These are phyloP conservation scores for Beauveria sp. DNA, from an alignment of 2,329 filamentous ascomycete genomes.

Conservation along the genomic window DNA sequence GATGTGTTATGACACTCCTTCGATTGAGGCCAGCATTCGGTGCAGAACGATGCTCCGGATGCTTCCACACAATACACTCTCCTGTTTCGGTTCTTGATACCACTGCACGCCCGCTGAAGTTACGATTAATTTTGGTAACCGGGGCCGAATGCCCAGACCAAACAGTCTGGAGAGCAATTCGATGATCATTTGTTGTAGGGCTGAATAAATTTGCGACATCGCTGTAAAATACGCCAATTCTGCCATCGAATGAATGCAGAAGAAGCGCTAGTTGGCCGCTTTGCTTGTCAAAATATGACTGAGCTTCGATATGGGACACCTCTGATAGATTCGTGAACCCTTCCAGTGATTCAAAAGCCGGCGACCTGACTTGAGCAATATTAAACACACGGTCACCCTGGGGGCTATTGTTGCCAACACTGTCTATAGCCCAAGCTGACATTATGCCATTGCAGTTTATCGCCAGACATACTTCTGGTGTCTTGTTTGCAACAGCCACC, in stretches of 20 bases:
- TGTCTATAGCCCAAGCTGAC: conserved; percentile 89
- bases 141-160: conserved; percentile 81
- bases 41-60: conserved; percentile 36
- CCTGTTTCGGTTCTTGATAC: conserved; percentile 73
- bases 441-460: conserved; percentile 78
- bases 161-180: conserved; percentile 54
- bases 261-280: conserved; percentile 64
- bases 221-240: conserved; percentile 73
- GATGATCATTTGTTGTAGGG: conserved; percentile 51
- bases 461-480: conserved; percentile 79
- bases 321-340: conserved; percentile 20
- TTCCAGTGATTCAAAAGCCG: conserved; percentile 41
- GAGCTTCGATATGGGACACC: conserved; percentile 54
- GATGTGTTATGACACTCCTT: conserved; percentile 59
- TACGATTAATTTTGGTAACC: conserved; percentile 80
- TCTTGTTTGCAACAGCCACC: conserved; percentile 76
- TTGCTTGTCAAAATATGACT: conserved; percentile 61
- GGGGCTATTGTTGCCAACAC: conserved; percentile 63
- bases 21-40: conserved; percentile 47
- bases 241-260: conserved; percentile 77
- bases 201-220: conserved; percentile 76
- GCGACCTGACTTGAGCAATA: conserved; percentile 66
- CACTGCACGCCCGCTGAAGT: conserved; percentile 70
- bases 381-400: conserved; percentile 70
- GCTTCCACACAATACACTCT: conserved; percentile 78